Evolutionary conservation across 192 early-diverging fungal genomes (phyloP).

Genomic region (Gorgonomyces haynaldii): DNA sequence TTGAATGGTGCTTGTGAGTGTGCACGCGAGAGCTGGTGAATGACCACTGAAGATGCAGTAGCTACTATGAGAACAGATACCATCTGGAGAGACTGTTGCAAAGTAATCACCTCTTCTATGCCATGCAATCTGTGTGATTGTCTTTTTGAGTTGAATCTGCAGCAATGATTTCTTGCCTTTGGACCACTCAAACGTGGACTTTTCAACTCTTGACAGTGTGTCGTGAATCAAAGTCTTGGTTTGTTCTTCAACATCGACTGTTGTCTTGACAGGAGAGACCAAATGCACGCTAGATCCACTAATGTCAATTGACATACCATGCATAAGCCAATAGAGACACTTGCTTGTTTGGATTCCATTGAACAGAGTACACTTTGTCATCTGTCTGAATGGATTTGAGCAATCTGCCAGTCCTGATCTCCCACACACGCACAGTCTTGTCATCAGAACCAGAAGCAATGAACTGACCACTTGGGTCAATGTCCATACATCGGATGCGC

Average conservation of each 20-base stretch:
- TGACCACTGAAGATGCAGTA: constrained; percentile 57
- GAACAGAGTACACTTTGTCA: constrained; percentile 56
- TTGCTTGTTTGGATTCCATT: constrained; percentile 82
- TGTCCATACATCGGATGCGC: constrained; percentile 68
- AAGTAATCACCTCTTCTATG: constrained; percentile 96
- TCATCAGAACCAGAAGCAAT: constrained; percentile 87
- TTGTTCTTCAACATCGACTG: constrained; percentile 8
- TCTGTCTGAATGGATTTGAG: constrained; percentile 64
- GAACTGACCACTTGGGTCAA: constrained; percentile 88
- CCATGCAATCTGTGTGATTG: constrained; percentile 77
- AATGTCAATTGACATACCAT: constrained; percentile 18
- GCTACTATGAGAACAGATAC: constrained; percentile 23
- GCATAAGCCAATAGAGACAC: constrained; percentile 69
- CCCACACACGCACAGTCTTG: constrained; percentile 78
- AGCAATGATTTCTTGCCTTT: too few relatives aligned
- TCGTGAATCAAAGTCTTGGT: background rate
- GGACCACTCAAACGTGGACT: too few relatives aligned
- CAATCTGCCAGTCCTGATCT: constrained; percentile 80
- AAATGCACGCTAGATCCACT: constrained; percentile 9
- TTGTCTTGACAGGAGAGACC: constrained; percentile 33
- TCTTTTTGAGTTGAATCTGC: too few relatives aligned
- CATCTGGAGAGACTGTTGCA: constrained; percentile 72
- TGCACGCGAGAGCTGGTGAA: constrained; percentile 85
- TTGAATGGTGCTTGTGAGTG: constrained; percentile 87
- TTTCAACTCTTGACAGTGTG: too few relatives aligned